Base-by-base conservation (phyloP, 1,284 basidiomycete genomes). In the Pholiota adiposa region DNA sequence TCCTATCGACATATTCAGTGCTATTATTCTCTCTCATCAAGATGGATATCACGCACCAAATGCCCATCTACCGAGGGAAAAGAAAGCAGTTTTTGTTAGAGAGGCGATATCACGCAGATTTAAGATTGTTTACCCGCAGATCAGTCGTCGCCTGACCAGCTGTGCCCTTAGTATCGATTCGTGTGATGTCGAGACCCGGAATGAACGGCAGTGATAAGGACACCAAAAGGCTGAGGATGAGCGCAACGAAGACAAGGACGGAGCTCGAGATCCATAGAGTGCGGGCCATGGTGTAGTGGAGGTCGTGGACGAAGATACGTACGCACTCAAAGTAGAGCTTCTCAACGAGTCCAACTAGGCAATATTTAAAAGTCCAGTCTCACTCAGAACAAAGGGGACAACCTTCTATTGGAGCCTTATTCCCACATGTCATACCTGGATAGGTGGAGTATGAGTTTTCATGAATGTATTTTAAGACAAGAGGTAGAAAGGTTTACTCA, bases 161-260 rank as follows among this genome's bases (percentile, higher is more conserved):
- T 7, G n/a, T 12, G 27, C 14, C 16, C 70, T 67, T 18, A 71
- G 62, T 12, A 60, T 36, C 65, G 5, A 83, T 78, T 31, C 89
- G 84, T 2, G 80, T 78, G 65, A 92, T 77, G 72, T 92, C 90
- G 63, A 91, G 74, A 0, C 79, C 82, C 31, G 83, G 76, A 27
- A 92, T 74, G 73, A 76, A 86, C 1, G 90, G 90, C 4, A 91
- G 75, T 2, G 89, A 91, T 52, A 92, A 79, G 18, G 89, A 85
- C 46, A 85, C 83, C 63, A 92, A 73, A 70, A 91, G 76, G 66
- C 82, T 83, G 58, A 92, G 81, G 4, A 89, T 79, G 61, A 90
- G 81, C 25, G 90, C 88, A 54, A 72, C 73, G 64, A 85, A 76
- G 55, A 92, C 77, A 69, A 90, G 82, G 62, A 89, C 67, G 34